Conservation (phyloP, 805 yeast species). For the Nakazawaea ernobii region DNA sequence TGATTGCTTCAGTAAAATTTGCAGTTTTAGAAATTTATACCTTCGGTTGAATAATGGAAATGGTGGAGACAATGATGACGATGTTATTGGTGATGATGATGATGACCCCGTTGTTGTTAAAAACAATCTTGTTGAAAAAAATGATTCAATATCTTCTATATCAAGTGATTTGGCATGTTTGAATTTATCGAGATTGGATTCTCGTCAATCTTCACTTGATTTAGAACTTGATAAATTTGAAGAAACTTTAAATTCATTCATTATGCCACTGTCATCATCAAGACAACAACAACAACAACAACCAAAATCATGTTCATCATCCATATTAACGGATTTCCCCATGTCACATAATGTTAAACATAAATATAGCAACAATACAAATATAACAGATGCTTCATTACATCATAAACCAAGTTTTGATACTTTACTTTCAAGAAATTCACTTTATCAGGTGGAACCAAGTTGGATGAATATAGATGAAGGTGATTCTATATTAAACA, state of each 20-base stretch:
- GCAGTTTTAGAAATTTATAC: slow-evolving; percentile 36
- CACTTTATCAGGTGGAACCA: slow-evolving; percentile 37
- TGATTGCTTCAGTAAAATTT: slow-evolving; percentile 32
- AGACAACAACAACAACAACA: too few relatives aligned
- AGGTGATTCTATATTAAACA: slow-evolving; percentile 3
- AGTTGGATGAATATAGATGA: slow-evolving; percentile 50
- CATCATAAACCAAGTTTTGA: slow-evolving; percentile 20
- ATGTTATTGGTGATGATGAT: slow-evolving; percentile 9
- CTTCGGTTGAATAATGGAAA: background rate
- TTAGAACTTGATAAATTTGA: slow-evolving; percentile 20
- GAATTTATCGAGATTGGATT: slow-evolving; percentile 19
- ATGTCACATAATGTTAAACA: background rate
- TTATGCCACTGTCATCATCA: background rate
- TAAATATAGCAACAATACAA: background rate
- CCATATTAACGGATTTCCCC: background rate
- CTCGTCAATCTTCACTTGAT: slow-evolving; percentile 22
- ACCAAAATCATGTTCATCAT: background rate
- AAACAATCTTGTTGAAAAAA: background rate
- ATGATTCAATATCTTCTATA: slow-evolving; percentile 22
- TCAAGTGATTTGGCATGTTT: slow-evolving; percentile 31
- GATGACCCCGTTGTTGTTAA: background rate
- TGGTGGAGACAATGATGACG: slow-evolving; percentile 1
- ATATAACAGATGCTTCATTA: background rate
- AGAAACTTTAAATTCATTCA: slow-evolving; percentile 6
- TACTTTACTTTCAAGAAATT: slow-evolving; percentile 27